These are phyloP conservation scores for Ustilago cynodontis DNA, from an alignment of 1,284 basidiomycete genomes.

Conservation along the genomic window DNA sequence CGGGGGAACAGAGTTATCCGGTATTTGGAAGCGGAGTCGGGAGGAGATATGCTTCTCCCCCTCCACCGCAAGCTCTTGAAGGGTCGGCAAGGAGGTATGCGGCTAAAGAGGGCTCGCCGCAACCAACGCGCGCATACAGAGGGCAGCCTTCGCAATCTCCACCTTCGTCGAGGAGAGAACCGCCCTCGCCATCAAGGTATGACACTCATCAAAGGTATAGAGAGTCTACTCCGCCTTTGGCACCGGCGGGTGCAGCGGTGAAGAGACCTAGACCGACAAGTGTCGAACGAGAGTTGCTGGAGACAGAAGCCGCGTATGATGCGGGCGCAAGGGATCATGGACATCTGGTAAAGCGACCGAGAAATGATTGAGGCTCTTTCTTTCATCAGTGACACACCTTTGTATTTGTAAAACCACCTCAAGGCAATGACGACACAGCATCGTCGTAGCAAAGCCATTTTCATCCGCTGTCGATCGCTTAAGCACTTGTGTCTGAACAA, in stretches of 20 bases:
- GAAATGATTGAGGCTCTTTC: constrained; percentile 30
- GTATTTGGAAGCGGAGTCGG: constrained; percentile 20
- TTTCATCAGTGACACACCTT: neutral
- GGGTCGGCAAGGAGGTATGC: constrained; percentile 21
- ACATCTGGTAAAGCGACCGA: constrained; percentile 28
- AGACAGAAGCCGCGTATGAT: constrained; percentile 21
- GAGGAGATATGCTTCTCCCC: constrained; percentile 24
- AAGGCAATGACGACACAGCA: neutral
- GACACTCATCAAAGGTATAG: constrained; percentile 20
- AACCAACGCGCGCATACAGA: constrained; percentile 10
- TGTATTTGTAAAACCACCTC: constrained; percentile 20
- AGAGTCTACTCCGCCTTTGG: constrained; percentile 26
- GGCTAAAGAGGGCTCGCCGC: no score
- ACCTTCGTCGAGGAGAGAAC: constrained; percentile 8
- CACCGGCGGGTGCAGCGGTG: constrained; percentile 10
- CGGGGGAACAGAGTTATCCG: constrained; percentile 23
- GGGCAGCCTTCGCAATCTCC: constrained; percentile 20
- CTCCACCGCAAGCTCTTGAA: no score
- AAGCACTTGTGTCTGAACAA: neutral
- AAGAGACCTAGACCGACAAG: constrained; percentile 36
- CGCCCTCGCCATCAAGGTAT: constrained; percentile 19
- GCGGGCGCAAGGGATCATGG: constrained; percentile 5
- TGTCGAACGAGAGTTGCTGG: constrained; percentile 31
- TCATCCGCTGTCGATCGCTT: neutral
- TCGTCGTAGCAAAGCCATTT: neutral